A percentile compares a stretch with the other conserved stretches of the same genome.
phyloP scores from a whole-genome alignment of 768 basidiomycete species.

The Suillus weaverae region DNA sequence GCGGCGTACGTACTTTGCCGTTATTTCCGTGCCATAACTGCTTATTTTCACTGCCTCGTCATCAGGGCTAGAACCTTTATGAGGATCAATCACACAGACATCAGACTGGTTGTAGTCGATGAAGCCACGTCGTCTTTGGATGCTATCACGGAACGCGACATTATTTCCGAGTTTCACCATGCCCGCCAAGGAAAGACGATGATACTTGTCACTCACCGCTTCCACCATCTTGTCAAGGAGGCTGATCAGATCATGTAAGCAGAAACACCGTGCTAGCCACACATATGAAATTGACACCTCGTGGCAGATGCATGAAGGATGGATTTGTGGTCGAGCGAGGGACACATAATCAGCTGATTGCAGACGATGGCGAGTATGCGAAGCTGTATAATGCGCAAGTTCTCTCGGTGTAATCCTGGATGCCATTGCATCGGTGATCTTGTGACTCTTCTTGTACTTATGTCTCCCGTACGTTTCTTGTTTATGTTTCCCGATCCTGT shows the following conservation, averaged over 20 bases:
- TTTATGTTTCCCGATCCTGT: neutral
- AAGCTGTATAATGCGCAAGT: constrained; percentile 29
- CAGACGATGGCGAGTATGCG: constrained; percentile 24
- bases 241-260: constrained; percentile 56
- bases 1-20: constrained; percentile 41
- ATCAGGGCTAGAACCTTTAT: constrained; percentile 48
- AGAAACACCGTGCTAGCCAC: neutral
- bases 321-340: constrained; percentile 33
- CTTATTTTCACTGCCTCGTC: neutral
- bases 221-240: constrained; percentile 46
- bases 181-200: constrained; percentile 49
- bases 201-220: constrained; percentile 58
- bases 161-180: constrained; percentile 42
- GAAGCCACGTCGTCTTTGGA: constrained; percentile 62
- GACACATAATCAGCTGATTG: constrained; percentile 30
- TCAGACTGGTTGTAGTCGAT: constrained; percentile 53
- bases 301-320: constrained; percentile 32
- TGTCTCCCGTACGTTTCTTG: neutral
- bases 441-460: neutral
- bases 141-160: constrained; percentile 49
- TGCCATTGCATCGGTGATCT: neutral
- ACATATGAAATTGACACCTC: constrained; percentile 1
- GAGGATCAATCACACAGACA: constrained; percentile 32
- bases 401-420: neutral
- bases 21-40: neutral